These are phyloP conservation scores for Claviceps sorghi DNA, from an alignment of 2,329 filamentous ascomycete species.

Conservation along the genomic window DNA sequence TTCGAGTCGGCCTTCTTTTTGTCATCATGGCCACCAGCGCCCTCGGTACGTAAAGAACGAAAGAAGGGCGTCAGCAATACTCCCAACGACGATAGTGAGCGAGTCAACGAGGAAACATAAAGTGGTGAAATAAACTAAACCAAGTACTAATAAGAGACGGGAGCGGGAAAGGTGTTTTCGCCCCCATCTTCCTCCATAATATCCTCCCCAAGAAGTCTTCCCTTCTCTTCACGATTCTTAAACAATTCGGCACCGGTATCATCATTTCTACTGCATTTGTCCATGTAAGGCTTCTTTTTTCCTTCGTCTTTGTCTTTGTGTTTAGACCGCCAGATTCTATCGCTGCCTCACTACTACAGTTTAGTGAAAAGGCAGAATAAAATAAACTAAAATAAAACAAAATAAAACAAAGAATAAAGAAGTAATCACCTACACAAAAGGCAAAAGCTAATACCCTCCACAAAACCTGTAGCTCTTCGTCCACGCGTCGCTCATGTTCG, in stretches of 20 bases:
- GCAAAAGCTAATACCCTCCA: background rate
- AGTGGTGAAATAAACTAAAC: background rate
- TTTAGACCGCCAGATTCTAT: background rate
- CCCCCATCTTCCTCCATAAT: constrained; percentile 47
- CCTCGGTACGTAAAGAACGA: constrained; percentile 42
- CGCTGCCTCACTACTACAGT: background rate
- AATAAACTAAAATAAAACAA: background rate
- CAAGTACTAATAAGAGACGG: background rate
- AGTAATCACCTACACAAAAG: background rate
- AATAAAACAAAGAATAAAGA: background rate
- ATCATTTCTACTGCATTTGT: constrained; percentile 59
- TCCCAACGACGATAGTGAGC: too few species aligned
- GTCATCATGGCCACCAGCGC: constrained; percentile 54
- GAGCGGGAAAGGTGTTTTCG: constrained; percentile 43
- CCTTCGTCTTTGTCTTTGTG: background rate
- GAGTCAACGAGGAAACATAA: background rate
- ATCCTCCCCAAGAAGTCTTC: constrained; percentile 37
- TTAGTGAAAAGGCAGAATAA: too few species aligned
- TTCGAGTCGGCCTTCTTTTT: constrained; percentile 59
- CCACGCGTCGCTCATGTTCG: constrained; percentile 59
- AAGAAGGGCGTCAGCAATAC: background rate
- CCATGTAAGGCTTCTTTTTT: constrained; percentile 33
- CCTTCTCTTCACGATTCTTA: constrained; percentile 46
- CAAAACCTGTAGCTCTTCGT: constrained; percentile 45
- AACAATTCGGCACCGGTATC: constrained; percentile 61